Percentiles rank a stretch among this genome's conserved stretches.
phyloP scores from a whole-genome alignment of 2,329 filamentous ascomycete genomes.

The Aspergillus tamarii region DNA sequence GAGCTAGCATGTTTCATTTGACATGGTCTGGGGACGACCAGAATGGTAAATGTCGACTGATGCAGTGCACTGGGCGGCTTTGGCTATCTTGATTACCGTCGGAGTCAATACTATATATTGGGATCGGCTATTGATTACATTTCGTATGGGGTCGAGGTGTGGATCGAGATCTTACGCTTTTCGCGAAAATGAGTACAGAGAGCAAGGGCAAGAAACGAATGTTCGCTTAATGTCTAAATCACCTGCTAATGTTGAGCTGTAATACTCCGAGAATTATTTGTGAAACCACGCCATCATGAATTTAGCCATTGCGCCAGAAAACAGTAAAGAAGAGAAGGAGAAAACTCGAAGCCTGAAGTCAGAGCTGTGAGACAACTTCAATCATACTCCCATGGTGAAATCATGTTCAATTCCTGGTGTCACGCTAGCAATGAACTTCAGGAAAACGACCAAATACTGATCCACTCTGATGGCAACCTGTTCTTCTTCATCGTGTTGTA shows the following conservation, averaged over 20 bases:
- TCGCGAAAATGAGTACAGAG: too few species aligned
- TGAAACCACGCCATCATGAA: conserved; percentile 1
- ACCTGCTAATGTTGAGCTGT: background rate
- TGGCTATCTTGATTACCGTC: background rate
- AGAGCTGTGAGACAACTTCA: background rate
- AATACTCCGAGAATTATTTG: background rate
- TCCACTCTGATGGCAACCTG: conserved; percentile 54
- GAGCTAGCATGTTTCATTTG: too few species aligned
- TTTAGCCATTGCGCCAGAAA: background rate
- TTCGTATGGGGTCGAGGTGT: background rate
- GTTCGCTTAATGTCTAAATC: background rate
- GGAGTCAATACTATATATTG: background rate
- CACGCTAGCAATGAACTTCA: conserved; percentile 79
- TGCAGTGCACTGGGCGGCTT: too few species aligned
- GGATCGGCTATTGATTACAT: background rate
- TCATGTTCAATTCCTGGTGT: conserved; percentile 97
- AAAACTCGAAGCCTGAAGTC: background rate
- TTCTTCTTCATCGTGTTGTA: conserved; percentile 55
- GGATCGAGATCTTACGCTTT: background rate
- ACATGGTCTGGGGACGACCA: too few species aligned
- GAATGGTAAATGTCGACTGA: background rate
- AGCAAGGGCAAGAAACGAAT: too few species aligned
- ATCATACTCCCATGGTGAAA: conserved; percentile 90
- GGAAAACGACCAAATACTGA: conserved; percentile 56
- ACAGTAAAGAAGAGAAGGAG: conserved; percentile 3